Percentiles rank a stretch among this genome's conserved stretches.
phyloP scores from a whole-genome alignment of 1,284 basidiomycete genomes.

The Austroboletus rostrupii region DNA sequence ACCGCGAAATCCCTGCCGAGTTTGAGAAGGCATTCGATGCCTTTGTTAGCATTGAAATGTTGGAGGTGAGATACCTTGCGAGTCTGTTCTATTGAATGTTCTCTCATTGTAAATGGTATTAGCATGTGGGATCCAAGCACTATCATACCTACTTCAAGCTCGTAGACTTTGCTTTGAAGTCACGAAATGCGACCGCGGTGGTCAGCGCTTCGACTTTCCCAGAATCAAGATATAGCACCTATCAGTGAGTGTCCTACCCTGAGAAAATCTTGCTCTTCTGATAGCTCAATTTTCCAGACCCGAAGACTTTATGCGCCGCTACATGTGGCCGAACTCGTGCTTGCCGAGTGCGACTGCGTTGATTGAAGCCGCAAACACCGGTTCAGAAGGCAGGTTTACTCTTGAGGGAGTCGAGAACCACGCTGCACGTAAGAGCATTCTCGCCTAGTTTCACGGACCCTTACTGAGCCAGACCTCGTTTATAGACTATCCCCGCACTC shows the following conservation, averaged over 20 bases:
- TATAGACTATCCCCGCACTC: slow-evolving; percentile 80
- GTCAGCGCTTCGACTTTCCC: slow-evolving; percentile 85
- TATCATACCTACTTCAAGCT: slow-evolving; percentile 78
- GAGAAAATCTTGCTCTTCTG: slow-evolving; percentile 4
- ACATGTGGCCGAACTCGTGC: slow-evolving; percentile 92
- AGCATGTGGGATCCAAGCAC: slow-evolving; percentile 69
- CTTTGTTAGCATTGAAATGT: slow-evolving; percentile 88
- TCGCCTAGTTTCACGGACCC: not conserved
- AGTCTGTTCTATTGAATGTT: not conserved
- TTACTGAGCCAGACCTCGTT: slow-evolving; percentile 4
- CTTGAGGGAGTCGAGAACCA: slow-evolving; percentile 86
- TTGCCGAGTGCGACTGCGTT: slow-evolving; percentile 77
- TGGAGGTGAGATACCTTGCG: slow-evolving; percentile 53
- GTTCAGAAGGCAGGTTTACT: slow-evolving; percentile 71
- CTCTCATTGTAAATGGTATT: slow-evolving; percentile 10
- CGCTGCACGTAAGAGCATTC: slow-evolving; percentile 56
- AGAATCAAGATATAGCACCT: slow-evolving; percentile 65
- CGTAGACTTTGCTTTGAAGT: slow-evolving; percentile 78
- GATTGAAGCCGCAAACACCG: slow-evolving; percentile 61
- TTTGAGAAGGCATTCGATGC: slow-evolving; percentile 83
- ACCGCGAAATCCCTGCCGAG: slow-evolving; percentile 72
- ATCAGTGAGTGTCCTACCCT: slow-evolving; percentile 49
- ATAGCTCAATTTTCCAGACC: slow-evolving; percentile 40
- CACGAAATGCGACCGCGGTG: slow-evolving; percentile 63
- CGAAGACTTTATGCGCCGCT: slow-evolving; percentile 88